Conservation (phyloP, 2,329 filamentous ascomycete genomes). For the Talaromyces marneffei region DNA sequence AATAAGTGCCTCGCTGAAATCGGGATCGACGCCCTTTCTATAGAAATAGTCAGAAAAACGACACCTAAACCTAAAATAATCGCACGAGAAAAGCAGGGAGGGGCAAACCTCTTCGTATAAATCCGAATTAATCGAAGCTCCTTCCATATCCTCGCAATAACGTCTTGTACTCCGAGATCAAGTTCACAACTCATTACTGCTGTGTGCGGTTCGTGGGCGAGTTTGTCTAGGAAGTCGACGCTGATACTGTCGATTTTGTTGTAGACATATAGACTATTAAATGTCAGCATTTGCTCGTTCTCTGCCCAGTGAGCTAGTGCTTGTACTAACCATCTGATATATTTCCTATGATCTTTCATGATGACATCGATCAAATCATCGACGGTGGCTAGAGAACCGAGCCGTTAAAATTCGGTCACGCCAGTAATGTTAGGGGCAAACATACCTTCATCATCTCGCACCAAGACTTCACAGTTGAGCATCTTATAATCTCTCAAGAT, state of each 20-base stretch:
- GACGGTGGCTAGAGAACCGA: constrained; percentile 61
- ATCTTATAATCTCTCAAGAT: constrained; percentile 98
- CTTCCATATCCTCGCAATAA: constrained; percentile 91
- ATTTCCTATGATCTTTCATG: constrained; percentile 98
- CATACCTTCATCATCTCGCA: constrained; percentile 78
- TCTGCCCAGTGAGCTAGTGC: not conserved
- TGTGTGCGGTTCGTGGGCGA: constrained; percentile 88
- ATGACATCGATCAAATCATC: constrained; percentile 99
- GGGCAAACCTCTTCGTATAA: constrained; percentile 71
- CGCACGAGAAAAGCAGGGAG: not conserved
- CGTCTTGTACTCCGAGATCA: constrained; percentile 85
- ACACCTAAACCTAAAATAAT: not conserved
- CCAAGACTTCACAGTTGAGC: constrained; percentile 90
- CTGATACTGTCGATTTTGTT: constrained; percentile 98
- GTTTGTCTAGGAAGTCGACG: constrained; percentile 83
- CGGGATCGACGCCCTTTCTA: constrained; percentile 81
- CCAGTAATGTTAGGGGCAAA: not conserved
- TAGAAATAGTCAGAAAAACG: constrained; percentile 1
- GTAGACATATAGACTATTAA: constrained; percentile 81
- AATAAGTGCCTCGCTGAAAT: constrained; percentile 87
- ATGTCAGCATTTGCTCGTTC: not conserved
- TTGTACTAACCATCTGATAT: constrained; percentile 63
- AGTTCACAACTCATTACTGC: constrained; percentile 97
- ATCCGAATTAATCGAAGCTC: constrained; percentile 84
- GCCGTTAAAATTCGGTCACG: not conserved